Percentiles rank a stretch among this genome's conserved stretches.
phyloP scores from a whole-genome alignment of 164 flowering plant genomes.

The Liriodendron chinense region DNA sequence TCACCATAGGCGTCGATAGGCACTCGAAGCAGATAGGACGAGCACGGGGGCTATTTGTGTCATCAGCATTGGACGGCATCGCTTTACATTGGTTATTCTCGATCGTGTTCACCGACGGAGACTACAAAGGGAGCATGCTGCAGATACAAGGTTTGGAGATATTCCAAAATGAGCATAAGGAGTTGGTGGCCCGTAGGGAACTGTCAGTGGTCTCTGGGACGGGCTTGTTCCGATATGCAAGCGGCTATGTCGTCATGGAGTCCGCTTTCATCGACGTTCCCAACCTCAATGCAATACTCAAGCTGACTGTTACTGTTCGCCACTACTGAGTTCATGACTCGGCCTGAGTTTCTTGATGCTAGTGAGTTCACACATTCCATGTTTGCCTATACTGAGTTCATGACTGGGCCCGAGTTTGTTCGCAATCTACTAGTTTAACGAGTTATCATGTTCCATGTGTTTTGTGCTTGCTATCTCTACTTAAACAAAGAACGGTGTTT shows the following conservation, averaged over 20 bases:
- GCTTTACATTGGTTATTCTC: not conserved
- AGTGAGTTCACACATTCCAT: no score
- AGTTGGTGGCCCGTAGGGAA: not conserved
- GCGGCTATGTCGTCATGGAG: not conserved
- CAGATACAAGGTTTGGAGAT: not conserved
- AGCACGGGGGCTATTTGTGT: not conserved
- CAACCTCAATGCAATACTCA: not conserved
- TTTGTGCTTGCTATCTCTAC: no score
- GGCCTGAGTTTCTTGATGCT: no score
- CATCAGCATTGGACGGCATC: not conserved
- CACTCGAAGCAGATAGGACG: not conserved
- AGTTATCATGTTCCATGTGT: no score
- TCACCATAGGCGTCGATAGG: not conserved
- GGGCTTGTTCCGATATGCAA: not conserved
- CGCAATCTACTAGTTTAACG: no score
- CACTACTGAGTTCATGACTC: not conserved
- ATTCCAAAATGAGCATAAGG: not conserved
- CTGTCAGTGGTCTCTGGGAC: conserved; percentile 1
- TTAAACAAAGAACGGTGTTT: no score
- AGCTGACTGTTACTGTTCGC: not conserved
- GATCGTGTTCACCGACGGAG: not conserved
- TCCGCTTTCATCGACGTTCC: not conserved
- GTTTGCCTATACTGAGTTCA: no score
- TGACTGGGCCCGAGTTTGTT: no score
- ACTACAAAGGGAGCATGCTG: not conserved